Percentiles rank a stretch among this genome's conserved stretches.
These are phyloP conservation scores for Cryphonectria radicalis DNA, from an alignment of 2,329 filamentous ascomycete species.

Conservation along the genomic window DNA sequence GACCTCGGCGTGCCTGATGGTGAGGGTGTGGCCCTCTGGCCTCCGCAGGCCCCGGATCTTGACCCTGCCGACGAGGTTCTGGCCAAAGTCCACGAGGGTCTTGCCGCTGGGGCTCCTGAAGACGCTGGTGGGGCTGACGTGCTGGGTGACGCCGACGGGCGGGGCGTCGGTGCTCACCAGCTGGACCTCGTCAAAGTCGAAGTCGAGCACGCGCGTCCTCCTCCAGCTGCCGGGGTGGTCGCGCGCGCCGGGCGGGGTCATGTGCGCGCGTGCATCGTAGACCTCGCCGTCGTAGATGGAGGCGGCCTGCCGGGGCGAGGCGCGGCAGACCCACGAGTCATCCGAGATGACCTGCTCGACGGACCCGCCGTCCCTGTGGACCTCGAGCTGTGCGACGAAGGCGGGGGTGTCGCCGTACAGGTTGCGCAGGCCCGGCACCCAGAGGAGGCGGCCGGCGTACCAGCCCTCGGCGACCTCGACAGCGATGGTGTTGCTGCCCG, in stretches of 20 bases:
- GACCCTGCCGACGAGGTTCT: slow-evolving; percentile 60
- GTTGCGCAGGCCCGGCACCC: slow-evolving; percentile 35
- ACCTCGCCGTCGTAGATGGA: slow-evolving; percentile 39
- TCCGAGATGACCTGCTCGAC: slow-evolving; percentile 37
- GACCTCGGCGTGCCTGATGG: slow-evolving; percentile 58
- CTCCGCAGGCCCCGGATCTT: slow-evolving; percentile 43
- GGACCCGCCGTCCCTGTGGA: slow-evolving; percentile 32
- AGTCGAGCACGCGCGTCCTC: slow-evolving; percentile 28
- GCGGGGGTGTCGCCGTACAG: slow-evolving; percentile 40
- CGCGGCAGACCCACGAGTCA: slow-evolving; percentile 36
- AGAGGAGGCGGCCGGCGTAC: slow-evolving; percentile 49
- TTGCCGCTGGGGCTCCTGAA: slow-evolving; percentile 42
- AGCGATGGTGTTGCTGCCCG: slow-evolving; percentile 46
- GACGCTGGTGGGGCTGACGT: slow-evolving; percentile 27
- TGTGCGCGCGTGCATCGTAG: slow-evolving; percentile 37
- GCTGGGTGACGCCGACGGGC: slow-evolving; percentile 38
- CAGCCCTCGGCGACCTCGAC: slow-evolving; percentile 57
- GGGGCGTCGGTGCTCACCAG: slow-evolving; percentile 40
- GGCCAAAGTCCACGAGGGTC: slow-evolving; percentile 59
- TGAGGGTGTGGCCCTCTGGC: slow-evolving; percentile 45
- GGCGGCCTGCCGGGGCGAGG: slow-evolving; percentile 31
- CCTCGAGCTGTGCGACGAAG: slow-evolving; percentile 37
- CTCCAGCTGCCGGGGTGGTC: slow-evolving; percentile 10
- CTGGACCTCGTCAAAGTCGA: slow-evolving; percentile 25
- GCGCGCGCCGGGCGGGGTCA: slow-evolving; percentile 21